These are phyloP conservation scores for Coemansia sp. DNA, from an alignment of 192 early-diverging fungal species.

Conservation along the genomic window DNA sequence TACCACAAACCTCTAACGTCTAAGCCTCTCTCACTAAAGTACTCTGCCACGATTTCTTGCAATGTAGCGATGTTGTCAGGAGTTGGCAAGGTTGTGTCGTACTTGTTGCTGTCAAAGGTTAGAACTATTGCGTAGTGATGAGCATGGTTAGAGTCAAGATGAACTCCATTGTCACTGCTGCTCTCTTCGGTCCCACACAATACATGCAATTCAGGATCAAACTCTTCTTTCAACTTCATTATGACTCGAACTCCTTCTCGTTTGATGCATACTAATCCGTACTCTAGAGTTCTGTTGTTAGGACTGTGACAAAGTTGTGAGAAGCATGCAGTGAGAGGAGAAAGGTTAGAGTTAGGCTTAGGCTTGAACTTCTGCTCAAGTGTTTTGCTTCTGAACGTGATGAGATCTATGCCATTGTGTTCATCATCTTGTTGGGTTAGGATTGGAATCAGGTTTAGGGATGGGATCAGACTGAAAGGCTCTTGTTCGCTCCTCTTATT, in stretches of 20 bases:
- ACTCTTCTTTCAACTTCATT: background rate
- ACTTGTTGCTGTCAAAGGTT: background rate
- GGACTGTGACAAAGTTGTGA: no score
- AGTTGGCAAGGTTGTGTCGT: background rate
- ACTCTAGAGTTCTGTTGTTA: background rate
- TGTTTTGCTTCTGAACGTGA: background rate
- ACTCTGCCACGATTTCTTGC: background rate
- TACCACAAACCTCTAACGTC: background rate
- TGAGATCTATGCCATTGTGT: background rate
- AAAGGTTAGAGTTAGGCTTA: background rate
- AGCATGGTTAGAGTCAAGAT: background rate
- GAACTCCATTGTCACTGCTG: background rate
- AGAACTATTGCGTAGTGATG: background rate
- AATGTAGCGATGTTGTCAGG: background rate
- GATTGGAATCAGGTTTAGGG: background rate
- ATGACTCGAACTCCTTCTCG: background rate
- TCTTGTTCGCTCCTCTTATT: background rate
- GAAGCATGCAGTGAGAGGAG: no score
- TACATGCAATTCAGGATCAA: background rate
- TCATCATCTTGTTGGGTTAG: background rate
- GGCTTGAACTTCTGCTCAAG: background rate
- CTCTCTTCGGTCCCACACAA: background rate
- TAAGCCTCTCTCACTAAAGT: background rate
- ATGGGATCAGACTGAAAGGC: background rate
- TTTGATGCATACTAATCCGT: background rate